Conservation (phyloP, 805 yeast species). For the Candida nonsorbophila region DNA sequence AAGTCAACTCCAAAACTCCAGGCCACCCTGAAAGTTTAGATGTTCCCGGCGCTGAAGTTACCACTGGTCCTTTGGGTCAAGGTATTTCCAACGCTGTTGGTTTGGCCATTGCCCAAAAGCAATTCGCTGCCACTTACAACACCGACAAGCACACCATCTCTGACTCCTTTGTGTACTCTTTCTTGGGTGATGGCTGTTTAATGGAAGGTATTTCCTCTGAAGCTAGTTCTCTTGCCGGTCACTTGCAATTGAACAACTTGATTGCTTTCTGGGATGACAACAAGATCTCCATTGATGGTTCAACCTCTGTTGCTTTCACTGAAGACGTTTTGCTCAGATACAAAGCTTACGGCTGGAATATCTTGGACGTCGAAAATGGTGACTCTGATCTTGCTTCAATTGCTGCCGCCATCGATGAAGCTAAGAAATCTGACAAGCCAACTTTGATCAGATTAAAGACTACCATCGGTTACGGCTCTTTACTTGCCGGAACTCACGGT, state of each 20-base stretch:
- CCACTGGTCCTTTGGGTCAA: conserved; percentile 99
- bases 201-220: conserved; percentile 97
- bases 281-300: conserved; percentile 95
- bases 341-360: conserved; percentile 94
- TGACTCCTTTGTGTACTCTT: conserved; percentile 69
- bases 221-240: conserved; percentile 94
- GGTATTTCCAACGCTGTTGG: conserved; percentile 97
- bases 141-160: conserved; percentile 73
- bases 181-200: conserved; percentile 97
- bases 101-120: conserved; percentile 89
- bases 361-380: conserved; percentile 71
- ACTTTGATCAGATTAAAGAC: conserved; percentile 84
- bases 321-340: conserved; percentile 85
- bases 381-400: conserved; percentile 72
- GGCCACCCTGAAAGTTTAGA: conserved; percentile 92
- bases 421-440: conserved; percentile 83
- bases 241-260: conserved; percentile 85
- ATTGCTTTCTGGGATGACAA: conserved; percentile 96
- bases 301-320: conserved; percentile 83
- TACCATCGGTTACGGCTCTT: conserved; percentile 91
- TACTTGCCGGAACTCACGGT: conserved; percentile 75
- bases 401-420: conserved; percentile 69
- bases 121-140: conserved; percentile 89
- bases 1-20: conserved; percentile 84
- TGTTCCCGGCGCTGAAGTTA: conserved; percentile 90